Evolutionary conservation across 2,329 filamentous ascomycete species (phyloP), one percentile per base, ranked within the genome.

Genomic region (Beauveria varroae): DNA sequence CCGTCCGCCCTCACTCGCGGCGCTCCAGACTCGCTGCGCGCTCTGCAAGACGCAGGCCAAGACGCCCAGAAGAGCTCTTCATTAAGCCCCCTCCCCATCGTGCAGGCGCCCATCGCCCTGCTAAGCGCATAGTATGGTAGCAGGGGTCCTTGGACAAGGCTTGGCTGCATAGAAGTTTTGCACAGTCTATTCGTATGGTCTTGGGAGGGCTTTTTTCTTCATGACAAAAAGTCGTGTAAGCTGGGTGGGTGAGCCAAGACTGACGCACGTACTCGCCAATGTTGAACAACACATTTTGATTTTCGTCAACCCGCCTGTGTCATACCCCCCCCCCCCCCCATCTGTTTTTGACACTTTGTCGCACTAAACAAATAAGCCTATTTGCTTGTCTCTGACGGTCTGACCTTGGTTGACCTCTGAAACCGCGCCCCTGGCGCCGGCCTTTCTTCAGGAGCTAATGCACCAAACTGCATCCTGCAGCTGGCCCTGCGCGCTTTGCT

Each of bases 41-140:
- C 34, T 37, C 34, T 16, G 12, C 1, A 37, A 34, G 14, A 34
- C 50, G 30, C 50, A 40, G 50, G 50, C 50, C 50, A 40, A 53
- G 50, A 53, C 50, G 50, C 50, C 49, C 20, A 40, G 24, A 22
- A 16, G 14, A 53, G 30, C 30, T 40, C 30, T 7, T 22, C 20
- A 22, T 24, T 37, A 16, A 37, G 34, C 34, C 34, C 34, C 34
- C n/a, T 28, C 50, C n/a, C 12, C 28, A n/a, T 47, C 22, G 14
- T 46, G 53, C 53, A 56, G 53, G 22, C 53, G 53, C 53, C 53
- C 53, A 56, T 56, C 53, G 53, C 41, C 20, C 44, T 47, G 44
- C 20, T 24, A 26, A 47, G 44, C 44, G 44, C 24, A 46, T n/a
- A 26, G 5, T 26, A 54, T 5, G 52, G 51, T 12, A 22, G 24